phyloP scores from a whole-genome alignment of 2,329 filamentous ascomycete genomes.

The Pestalotiopsis sp. region DNA sequence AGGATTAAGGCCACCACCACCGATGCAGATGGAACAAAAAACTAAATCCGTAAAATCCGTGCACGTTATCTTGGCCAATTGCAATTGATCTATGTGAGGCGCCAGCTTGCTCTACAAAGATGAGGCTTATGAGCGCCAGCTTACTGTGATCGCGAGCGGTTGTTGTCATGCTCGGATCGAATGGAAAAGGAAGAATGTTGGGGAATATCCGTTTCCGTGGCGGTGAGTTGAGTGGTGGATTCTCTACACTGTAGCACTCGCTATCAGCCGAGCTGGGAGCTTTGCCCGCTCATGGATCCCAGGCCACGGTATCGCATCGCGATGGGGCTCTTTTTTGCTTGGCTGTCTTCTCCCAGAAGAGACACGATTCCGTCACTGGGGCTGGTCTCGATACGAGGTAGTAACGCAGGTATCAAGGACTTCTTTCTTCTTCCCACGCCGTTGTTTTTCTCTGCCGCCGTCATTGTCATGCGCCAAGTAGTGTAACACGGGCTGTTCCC shows the following conservation, averaged over 20 bases:
- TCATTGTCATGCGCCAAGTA: not conserved
- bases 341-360: not conserved
- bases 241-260: not conserved
- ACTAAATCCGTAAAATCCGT: not conserved
- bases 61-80: not conserved
- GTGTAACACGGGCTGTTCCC: not conserved
- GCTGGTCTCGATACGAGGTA: not conserved
- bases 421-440: no score
- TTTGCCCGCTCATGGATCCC: no score
- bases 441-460: not conserved
- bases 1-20: not conserved
- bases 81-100: not conserved
- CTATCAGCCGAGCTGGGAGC: no score
- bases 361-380: not conserved
- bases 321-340: not conserved
- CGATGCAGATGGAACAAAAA: not conserved
- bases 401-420: not conserved
- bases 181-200: not conserved
- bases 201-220: not conserved
- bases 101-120: not conserved
- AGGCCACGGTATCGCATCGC: no score
- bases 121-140: not conserved
- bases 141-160: not conserved
- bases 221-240: not conserved
- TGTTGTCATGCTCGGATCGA: not conserved